These are phyloP conservation scores for Pisolithus marmoratus DNA, from an alignment of 768 basidiomycete genomes.

Conservation along the genomic window DNA sequence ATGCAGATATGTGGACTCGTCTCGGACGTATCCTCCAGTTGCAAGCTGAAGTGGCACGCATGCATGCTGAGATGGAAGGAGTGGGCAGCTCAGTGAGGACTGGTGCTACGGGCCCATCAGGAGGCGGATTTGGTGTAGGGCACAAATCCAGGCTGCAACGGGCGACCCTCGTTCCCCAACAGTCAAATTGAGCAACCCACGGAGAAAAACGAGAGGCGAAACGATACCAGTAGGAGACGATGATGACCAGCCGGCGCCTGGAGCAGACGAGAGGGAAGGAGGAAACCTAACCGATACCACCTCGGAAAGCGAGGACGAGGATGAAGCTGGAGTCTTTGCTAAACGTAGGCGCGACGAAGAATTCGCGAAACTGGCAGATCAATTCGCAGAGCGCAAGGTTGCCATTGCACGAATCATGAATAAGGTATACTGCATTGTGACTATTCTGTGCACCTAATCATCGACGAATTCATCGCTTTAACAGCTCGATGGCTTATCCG, in stretches of 20 bases:
- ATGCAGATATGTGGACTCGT: conserved; percentile 60
- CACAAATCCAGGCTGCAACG: not conserved
- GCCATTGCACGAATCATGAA: conserved; percentile 68
- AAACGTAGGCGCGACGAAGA: conserved; percentile 57
- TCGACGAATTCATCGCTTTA: not conserved
- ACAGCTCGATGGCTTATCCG: conserved; percentile 28
- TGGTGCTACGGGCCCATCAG: not conserved
- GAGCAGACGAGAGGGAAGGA: conserved; percentile 5
- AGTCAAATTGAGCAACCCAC: conserved; percentile 10
- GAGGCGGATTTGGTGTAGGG: not conserved
- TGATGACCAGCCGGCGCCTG: conserved; percentile 12
- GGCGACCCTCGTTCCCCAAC: conserved; percentile 1
- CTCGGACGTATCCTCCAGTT: conserved; percentile 65
- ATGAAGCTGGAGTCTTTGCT: conserved; percentile 50
- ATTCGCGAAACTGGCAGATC: conserved; percentile 60
- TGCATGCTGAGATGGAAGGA: conserved; percentile 74
- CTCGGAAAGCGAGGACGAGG: conserved; percentile 24
- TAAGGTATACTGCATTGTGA: conserved; percentile 46
- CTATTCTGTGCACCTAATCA: not conserved
- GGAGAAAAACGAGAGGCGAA: conserved; percentile 25
- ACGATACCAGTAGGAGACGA: conserved; percentile 30
- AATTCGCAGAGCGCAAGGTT: conserved; percentile 65
- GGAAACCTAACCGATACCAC: conserved; percentile 14
- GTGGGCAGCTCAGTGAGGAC: conserved; percentile 32
- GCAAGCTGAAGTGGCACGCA: conserved; percentile 63